Conservation (phyloP, 2,329 filamentous ascomycete genomes). For the Ceratocystis variospora region DNA sequence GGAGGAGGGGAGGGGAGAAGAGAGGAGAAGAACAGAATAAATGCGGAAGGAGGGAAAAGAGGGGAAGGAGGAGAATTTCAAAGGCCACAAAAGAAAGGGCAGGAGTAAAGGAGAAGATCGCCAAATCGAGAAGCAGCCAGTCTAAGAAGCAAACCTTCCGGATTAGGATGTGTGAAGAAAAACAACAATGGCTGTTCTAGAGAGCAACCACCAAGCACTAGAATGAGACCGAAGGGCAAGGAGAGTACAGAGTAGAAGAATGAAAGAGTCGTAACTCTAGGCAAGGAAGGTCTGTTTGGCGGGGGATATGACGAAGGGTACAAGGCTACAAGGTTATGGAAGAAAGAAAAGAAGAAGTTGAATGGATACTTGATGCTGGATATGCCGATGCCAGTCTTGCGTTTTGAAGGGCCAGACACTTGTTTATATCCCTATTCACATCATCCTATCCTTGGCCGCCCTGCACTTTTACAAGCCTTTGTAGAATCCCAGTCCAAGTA, state of each 20-base stretch:
- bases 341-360: not conserved
- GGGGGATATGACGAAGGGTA: not conserved
- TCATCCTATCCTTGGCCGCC: constrained; percentile 13
- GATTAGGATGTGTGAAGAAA: not conserved
- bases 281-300: not conserved
- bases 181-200: not conserved
- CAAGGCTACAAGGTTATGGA: not conserved
- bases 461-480: not conserved
- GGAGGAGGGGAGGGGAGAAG: not conserved
- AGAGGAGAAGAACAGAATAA: not conserved
- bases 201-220: not conserved
- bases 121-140: constrained; percentile 1
- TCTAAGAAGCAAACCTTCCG: not conserved
- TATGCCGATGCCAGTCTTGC: not conserved
- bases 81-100: not conserved
- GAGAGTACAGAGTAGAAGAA: not conserved
- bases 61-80: not conserved
- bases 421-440: not conserved
- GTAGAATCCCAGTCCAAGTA: not conserved
- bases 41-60: not conserved
- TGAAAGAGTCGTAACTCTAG: not conserved
- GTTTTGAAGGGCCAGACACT: not conserved
- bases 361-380: not conserved
- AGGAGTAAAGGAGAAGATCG: not conserved
- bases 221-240: not conserved